Evolutionary conservation across 768 basidiomycete genomes (phyloP), one percentile per base, ranked within the genome.

Genomic region (Pleurotus salmoneostramineus): DNA sequence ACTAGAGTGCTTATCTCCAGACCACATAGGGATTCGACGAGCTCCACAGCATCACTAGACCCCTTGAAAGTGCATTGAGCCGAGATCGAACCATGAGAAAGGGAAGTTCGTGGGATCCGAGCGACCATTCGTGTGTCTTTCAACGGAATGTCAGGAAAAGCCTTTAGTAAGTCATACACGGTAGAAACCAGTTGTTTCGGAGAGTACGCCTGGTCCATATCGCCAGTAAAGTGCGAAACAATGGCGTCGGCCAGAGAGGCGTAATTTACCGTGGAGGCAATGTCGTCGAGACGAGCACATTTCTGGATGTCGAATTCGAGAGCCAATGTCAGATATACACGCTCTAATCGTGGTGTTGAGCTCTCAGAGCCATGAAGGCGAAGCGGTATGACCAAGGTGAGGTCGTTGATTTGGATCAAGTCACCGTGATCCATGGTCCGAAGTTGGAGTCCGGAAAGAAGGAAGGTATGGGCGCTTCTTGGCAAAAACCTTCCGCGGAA

Each of bases 1-100:
- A 94, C 74, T 51, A 92, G 78, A 11, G 79, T 73, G 5, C 74
- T 71, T 37, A 84, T 80, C 3, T 71, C 64, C 6, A 94, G 69
- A 47, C 76, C 75, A 11, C 70, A 61, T 36, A 79, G 45, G 21
- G n/a, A 47, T 7, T 47, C 7, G 37, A 40, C n/a, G n/a, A 40
- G n/a, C 10, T 8, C 37, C 8, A 40, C n/a, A 8, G n/a, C n/a
- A 40, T 40, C 37, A 40, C 37, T 40, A 8, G 37, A 40, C 8
- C 10, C 3, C n/a, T 40, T 40, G 10, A 8, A 10, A 10, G 37
- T 40, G n/a, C 37, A 40, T 40, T 40, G 10, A n/a, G 3, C 10
- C 37, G 37, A 40, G n/a, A 40, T 8, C 37, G 37, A 40, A 10
- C 37, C n/a, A n/a, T 8, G 10, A n/a, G 10, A 8, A 40, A 40